Conservation (phyloP, 1,284 basidiomycete genomes). For the Ceratobasidium sp. region DNA sequence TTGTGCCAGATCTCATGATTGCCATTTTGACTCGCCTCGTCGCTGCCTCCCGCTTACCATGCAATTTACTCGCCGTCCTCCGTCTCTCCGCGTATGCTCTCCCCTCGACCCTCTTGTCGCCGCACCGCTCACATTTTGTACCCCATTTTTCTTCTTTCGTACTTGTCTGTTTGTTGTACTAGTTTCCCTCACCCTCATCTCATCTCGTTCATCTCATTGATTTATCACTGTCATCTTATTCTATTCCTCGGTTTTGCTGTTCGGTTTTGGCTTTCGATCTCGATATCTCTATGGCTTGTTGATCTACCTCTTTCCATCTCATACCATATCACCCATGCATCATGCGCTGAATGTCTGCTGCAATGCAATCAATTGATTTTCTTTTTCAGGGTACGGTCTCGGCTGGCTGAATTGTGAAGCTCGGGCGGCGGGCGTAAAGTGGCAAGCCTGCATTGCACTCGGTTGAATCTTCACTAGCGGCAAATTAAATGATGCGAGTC, state of each 20-base stretch:
- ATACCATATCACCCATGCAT: slow-evolving; percentile 13
- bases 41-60: not conserved
- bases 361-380: not conserved
- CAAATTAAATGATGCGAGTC: not conserved
- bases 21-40: slow-evolving; percentile 18
- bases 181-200: slow-evolving; percentile 32
- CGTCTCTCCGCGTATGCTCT: not conserved
- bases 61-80: slow-evolving; percentile 15
- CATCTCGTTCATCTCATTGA: slow-evolving; percentile 42
- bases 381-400: not conserved
- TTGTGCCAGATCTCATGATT: slow-evolving; percentile 38
- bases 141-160: slow-evolving; percentile 4
- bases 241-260: slow-evolving; percentile 7
- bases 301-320: slow-evolving; percentile 17
- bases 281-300: slow-evolving; percentile 15
- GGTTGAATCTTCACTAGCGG: not conserved
- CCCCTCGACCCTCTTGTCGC: not conserved
- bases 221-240: slow-evolving; percentile 45
- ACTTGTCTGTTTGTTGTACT: slow-evolving; percentile 14
- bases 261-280: slow-evolving; percentile 15
- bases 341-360: slow-evolving; percentile 2
- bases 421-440: too few relatives aligned
- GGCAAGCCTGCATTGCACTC: not conserved
- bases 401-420: not conserved
- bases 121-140: slow-evolving; percentile 5